phyloP scores from a whole-genome alignment of 371 early-diverging fungal species.

The Polyrhizophydium stewartii region DNA sequence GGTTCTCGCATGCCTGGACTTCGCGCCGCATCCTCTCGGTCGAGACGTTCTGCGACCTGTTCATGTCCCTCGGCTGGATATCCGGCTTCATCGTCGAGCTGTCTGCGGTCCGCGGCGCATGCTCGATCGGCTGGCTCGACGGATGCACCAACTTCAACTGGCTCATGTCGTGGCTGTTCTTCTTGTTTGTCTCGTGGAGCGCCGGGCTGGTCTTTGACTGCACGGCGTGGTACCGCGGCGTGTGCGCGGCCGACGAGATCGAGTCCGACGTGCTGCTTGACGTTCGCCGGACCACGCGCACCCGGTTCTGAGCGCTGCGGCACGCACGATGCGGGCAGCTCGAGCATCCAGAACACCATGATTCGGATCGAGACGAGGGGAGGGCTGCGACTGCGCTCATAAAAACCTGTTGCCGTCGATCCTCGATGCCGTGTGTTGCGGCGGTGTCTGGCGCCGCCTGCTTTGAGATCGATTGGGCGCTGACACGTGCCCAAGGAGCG shows the following conservation, averaged over 20 bases:
- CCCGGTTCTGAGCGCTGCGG: too few species aligned
- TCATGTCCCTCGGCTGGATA: conserved; percentile 11
- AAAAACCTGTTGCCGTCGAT: too few species aligned
- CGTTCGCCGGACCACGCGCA: conserved; percentile 4
- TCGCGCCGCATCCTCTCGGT: conserved; percentile 11
- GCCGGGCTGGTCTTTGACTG: conserved; percentile 12
- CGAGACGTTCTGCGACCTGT: conserved; percentile 12
- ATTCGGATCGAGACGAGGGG: too few species aligned
- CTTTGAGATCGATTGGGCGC: too few species aligned
- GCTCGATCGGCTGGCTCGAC: neutral
- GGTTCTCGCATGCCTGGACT: conserved; percentile 13
- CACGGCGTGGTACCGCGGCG: conserved; percentile 13
- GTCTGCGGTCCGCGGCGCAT: conserved; percentile 2
- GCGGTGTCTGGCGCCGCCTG: too few species aligned
- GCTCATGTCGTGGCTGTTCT: conserved; percentile 12
- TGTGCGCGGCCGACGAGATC: conserved; percentile 3
- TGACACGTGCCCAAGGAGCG: too few species aligned
- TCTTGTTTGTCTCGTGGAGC: conserved; percentile 8
- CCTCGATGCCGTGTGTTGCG: too few species aligned
- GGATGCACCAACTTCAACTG: conserved; percentile 16
- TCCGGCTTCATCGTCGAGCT: conserved; percentile 8
- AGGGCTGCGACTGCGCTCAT: too few species aligned
- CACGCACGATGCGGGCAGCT: too few species aligned
- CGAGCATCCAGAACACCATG: too few species aligned
- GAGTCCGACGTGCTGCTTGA: conserved; percentile 12